phyloP scores from a whole-genome alignment of 73 alveolate species.

The Paramecium pentaurelia region DNA sequence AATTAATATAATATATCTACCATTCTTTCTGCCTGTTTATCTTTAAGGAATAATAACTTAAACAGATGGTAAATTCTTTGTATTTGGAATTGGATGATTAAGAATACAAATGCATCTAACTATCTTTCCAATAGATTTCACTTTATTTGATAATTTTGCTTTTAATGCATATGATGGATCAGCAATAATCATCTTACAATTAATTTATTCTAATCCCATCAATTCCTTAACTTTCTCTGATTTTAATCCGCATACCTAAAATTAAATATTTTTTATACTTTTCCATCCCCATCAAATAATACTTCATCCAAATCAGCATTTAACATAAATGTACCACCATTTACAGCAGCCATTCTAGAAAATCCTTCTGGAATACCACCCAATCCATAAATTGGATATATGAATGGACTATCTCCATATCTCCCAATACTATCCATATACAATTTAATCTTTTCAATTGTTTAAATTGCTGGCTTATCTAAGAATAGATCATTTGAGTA shows the following conservation, averaged over 20 bases:
- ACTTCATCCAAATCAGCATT: constrained; percentile 95
- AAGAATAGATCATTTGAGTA: constrained; percentile 80
- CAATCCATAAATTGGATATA: constrained; percentile 98
- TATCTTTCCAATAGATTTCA: constrained; percentile 84
- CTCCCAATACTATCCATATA: constrained; percentile 89
- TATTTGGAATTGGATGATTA: constrained; percentile 96
- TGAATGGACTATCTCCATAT: constrained; percentile 96
- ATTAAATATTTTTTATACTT: constrained; percentile 54
- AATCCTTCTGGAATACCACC: constrained; percentile 98
- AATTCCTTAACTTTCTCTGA: constrained; percentile 44
- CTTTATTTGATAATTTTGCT: constrained; percentile 44
- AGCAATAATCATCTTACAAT: constrained; percentile 91
- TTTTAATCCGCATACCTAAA: constrained; percentile 77
- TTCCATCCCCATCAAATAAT: constrained; percentile 87
- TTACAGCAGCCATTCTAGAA: constrained; percentile 95
- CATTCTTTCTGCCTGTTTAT: constrained; percentile 80
- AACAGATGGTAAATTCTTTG: constrained; percentile 88
- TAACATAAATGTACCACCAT: constrained; percentile 98
- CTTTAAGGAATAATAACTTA: constrained; percentile 96
- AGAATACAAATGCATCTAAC: constrained; percentile 94
- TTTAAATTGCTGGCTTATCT: constrained; percentile 77
- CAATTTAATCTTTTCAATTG: constrained; percentile 80
- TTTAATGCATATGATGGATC: constrained; percentile 95
- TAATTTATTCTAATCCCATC: constrained; percentile 71
- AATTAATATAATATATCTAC: constrained; percentile 63